Percentiles rank a stretch among this genome's conserved stretches.
phyloP scores from a whole-genome alignment of 106 monocot genomes.

The Dioscorea alata region DNA sequence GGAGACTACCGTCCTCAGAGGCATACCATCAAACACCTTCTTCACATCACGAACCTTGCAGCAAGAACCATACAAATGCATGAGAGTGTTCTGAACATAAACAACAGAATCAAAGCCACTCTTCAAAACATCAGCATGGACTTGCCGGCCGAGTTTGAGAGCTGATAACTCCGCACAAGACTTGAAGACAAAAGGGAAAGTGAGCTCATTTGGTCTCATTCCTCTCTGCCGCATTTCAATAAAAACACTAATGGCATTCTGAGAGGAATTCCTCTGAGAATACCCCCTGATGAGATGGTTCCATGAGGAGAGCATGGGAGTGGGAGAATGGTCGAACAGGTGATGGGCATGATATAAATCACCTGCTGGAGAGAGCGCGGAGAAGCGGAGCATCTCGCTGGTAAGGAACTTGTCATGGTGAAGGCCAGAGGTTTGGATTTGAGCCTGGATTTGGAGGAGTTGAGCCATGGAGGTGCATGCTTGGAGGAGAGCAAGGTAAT shows the following conservation, averaged over 20 bases:
- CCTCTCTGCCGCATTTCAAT: conserved; percentile 36
- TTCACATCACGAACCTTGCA: conserved; percentile 17
- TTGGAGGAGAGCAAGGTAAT: conserved; percentile 40
- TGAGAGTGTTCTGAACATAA: conserved; percentile 51
- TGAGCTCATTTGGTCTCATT: conserved; percentile 41
- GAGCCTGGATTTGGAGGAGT: conserved; percentile 56
- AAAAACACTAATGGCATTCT: conserved; percentile 15
- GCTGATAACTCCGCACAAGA: conserved; percentile 29
- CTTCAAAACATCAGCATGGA: conserved; percentile 49
- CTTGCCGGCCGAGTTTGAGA: conserved; percentile 29
- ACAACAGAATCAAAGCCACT: conserved; percentile 32
- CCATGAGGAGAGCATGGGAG: conserved; percentile 28
- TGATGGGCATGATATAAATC: conserved; percentile 27
- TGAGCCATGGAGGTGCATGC: conserved; percentile 29
- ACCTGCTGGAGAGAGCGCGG: conserved; percentile 31
- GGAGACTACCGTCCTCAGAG: conserved; percentile 37
- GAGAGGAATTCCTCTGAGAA: conserved; percentile 8
- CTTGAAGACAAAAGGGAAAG: conserved; percentile 74
- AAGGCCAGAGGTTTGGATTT: conserved; percentile 38
- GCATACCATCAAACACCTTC: conserved; percentile 57
- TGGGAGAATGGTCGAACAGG: conserved; percentile 29
- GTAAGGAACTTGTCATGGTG: conserved; percentile 33
- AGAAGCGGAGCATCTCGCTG: conserved; percentile 40
- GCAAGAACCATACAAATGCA: conserved; percentile 35
- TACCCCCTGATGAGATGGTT: conserved; percentile 65